A percentile compares a stretch with the other conserved stretches of the same genome.
Evolutionary conservation across 495 filamentous ascomycete species (phyloP).

Genomic region (Tetracladium setigerum): DNA sequence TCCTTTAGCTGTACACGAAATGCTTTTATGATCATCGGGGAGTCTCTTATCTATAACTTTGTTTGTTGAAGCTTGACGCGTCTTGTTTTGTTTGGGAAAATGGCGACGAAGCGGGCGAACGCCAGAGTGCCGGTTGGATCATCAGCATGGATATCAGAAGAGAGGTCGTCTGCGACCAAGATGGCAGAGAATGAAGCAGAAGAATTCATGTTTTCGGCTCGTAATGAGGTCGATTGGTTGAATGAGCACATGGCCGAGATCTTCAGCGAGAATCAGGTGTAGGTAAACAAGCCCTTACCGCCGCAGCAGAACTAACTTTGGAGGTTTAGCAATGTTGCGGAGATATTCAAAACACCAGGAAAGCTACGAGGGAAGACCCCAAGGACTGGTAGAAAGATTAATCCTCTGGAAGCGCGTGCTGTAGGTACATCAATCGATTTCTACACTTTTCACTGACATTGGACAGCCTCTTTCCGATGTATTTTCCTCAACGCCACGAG

Average conservation of each 20-base stretch:
- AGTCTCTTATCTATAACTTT: background rate
- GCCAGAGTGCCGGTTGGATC: slow-evolving; percentile 46
- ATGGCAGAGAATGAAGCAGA: slow-evolving; percentile 63
- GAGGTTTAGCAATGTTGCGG: slow-evolving; percentile 55
- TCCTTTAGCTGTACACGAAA: slow-evolving; percentile 7
- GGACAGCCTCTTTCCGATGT: slow-evolving; percentile 74
- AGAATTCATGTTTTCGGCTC: slow-evolving; percentile 80
- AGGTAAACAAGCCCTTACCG: slow-evolving; percentile 40
- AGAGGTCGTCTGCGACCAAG: slow-evolving; percentile 37
- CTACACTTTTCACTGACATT: slow-evolving; percentile 15
- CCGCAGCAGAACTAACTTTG: slow-evolving; percentile 30
- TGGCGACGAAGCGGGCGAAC: slow-evolving; percentile 41
- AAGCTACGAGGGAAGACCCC: slow-evolving; percentile 93
- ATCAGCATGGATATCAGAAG: slow-evolving; percentile 45
- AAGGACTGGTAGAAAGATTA: slow-evolving; percentile 66
- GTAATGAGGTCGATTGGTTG: slow-evolving; percentile 90
- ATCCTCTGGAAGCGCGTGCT: slow-evolving; percentile 55
- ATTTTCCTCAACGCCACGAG: slow-evolving; percentile 49
- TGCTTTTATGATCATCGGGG: slow-evolving; percentile 16
- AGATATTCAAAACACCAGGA: slow-evolving; percentile 93
- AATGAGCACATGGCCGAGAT: slow-evolving; percentile 97
- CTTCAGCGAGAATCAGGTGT: slow-evolving; percentile 72
- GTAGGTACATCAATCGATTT: slow-evolving; percentile 38
- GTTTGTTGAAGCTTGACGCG: slow-evolving; percentile 11
- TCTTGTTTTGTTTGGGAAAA: slow-evolving; percentile 28